phyloP scores from a whole-genome alignment of 352 stramenopile genomes.

The Phytopythium mirpurense region DNA sequence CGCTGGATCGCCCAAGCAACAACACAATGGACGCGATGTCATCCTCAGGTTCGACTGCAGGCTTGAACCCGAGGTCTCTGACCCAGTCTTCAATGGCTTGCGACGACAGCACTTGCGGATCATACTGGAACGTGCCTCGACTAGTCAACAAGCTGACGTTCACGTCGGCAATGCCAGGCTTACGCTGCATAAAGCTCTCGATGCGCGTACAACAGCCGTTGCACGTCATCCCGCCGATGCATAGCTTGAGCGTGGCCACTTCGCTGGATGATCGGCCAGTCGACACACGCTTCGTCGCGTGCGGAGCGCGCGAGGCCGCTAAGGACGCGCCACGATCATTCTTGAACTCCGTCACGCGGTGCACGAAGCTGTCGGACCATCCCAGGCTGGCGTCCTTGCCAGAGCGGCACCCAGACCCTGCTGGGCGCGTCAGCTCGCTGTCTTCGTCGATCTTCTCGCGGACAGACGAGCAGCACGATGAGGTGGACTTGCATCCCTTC shows the following conservation, averaged over 20 bases:
- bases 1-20: constrained; percentile 28
- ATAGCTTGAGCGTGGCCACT: constrained; percentile 39
- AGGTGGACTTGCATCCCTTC: constrained; percentile 2
- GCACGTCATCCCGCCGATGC: constrained; percentile 84
- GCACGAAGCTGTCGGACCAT: constrained; percentile 28
- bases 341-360: constrained; percentile 35
- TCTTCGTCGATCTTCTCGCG: constrained; percentile 4
- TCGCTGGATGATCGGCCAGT: constrained; percentile 7
- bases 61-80: constrained; percentile 63
- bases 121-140: constrained; percentile 42
- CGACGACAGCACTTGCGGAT: constrained; percentile 39
- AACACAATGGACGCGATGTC: constrained; percentile 49
- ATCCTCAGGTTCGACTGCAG: constrained; percentile 42
- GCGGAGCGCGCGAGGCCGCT: background rate
- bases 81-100: constrained; percentile 61
- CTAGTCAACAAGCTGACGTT: constrained; percentile 66
- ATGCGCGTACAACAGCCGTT: constrained; percentile 85
- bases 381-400: background rate
- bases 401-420: background rate
- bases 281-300: constrained; percentile 14
- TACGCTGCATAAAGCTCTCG: constrained; percentile 52
- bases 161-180: constrained; percentile 50
- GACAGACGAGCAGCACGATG: constrained; percentile 6
- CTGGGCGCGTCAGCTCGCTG: constrained; percentile 3
- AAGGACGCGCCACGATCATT: constrained; percentile 22